Conservation (phyloP, 2,329 filamentous ascomycete genomes). For the Colletotrichum noveboracense region DNA sequence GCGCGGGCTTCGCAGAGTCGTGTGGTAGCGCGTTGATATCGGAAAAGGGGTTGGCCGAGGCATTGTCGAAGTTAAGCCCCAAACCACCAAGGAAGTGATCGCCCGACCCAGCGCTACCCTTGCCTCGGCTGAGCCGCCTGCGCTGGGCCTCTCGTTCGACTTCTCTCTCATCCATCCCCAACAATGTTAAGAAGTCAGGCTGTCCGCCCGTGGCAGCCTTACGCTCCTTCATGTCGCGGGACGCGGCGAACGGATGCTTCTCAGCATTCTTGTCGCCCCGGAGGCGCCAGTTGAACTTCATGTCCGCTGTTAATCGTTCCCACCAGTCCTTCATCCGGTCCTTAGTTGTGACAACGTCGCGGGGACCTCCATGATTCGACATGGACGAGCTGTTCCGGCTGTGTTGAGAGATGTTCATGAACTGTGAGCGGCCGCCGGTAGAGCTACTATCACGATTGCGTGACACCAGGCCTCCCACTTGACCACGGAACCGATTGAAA, state of each 20-base stretch:
- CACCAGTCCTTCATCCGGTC: conserved; percentile 51
- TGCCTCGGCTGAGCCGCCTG: conserved; percentile 34
- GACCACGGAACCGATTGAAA: conserved; percentile 38
- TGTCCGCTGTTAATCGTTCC: conserved; percentile 45
- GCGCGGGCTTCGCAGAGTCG: conserved; percentile 42
- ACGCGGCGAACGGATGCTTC: conserved; percentile 30
- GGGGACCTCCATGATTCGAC: conserved; percentile 12
- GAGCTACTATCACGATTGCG: conserved; percentile 49
- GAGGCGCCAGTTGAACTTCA: conserved; percentile 41
- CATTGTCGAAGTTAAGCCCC: conserved; percentile 38
- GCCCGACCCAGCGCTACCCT: conserved; percentile 37
- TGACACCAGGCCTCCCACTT: conserved; percentile 34
- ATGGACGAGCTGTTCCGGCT: conserved; percentile 42
- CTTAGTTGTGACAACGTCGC: conserved; percentile 32
- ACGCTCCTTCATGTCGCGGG: conserved; percentile 28
- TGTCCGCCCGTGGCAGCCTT: conserved; percentile 29
- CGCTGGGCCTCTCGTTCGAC: conserved; percentile 41
- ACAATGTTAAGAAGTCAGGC: conserved; percentile 48
- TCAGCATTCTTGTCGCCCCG: conserved; percentile 31
- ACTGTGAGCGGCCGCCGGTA: conserved; percentile 46
- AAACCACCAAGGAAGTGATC: conserved; percentile 47
- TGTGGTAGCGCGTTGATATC: conserved; percentile 49
- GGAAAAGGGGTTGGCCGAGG: conserved; percentile 49
- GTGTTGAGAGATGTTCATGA: conserved; percentile 41
- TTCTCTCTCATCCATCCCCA: conserved; percentile 47